Percentiles rank a stretch among this genome's conserved stretches.
Evolutionary conservation across 2,329 filamentous ascomycete species (phyloP).

Genomic region (Xylariaceae sp.): DNA sequence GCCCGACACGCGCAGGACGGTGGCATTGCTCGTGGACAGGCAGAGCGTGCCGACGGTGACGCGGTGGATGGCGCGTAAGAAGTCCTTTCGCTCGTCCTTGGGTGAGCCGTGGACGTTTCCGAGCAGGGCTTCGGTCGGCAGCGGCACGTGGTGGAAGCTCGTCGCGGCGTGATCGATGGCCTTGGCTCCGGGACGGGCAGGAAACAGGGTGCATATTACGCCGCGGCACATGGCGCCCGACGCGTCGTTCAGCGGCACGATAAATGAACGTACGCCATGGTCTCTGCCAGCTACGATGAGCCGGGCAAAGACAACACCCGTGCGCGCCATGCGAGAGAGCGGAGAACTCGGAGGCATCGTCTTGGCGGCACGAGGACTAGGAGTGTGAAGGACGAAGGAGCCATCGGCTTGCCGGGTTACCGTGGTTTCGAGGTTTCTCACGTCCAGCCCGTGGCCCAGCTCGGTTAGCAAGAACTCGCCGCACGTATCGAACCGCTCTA

Average conservation of each 20-base stretch:
- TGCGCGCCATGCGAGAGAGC: no score
- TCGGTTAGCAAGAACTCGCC: no score
- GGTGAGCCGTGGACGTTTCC: constrained; percentile 1
- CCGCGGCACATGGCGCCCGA: constrained; percentile 3
- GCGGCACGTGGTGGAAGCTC: constrained; percentile 3
- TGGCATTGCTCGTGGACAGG: constrained; percentile 2
- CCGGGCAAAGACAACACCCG: no score
- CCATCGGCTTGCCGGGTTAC: no score
- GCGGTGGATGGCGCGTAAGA: constrained; percentile 3
- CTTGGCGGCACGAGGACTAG: no score
- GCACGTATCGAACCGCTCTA: no score
- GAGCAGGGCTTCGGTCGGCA: constrained; percentile 3
- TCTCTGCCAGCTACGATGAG: no score
- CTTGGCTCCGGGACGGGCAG: constrained; percentile 3
- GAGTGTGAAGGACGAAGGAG: no score
- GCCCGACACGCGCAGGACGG: constrained; percentile 2
- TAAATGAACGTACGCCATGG: no score
- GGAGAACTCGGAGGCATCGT: no score
- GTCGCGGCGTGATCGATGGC: constrained; percentile 2
- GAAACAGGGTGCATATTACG: constrained; percentile 2
- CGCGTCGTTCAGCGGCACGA: constrained; percentile 1
- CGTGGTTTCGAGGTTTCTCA: no score
- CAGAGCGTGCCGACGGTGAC: constrained; percentile 2
- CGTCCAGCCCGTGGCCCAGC: no score
- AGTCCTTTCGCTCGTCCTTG: constrained; percentile 2